Percentiles rank a stretch among this genome's conserved stretches.
These are phyloP conservation scores for Porogramme epimiltina DNA, from an alignment of 1,284 basidiomycete genomes.

Conservation along the genomic window DNA sequence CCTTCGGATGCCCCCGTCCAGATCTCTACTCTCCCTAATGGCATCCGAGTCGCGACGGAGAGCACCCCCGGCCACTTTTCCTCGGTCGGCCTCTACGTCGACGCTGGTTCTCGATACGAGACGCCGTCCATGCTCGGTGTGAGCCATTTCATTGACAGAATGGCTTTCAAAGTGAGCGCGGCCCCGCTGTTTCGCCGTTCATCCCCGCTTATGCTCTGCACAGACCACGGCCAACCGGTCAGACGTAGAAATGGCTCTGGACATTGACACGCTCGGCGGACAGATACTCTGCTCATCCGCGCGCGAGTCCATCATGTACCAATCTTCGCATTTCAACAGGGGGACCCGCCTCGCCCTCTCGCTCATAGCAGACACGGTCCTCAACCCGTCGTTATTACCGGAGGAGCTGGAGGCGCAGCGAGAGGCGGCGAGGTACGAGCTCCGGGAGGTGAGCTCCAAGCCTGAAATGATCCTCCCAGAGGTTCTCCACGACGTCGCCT, in stretches of 20 bases:
- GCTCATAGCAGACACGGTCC: slow-evolving; percentile 90
- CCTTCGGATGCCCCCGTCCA: slow-evolving; percentile 39
- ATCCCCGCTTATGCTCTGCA: not conserved
- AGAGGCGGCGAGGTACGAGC: slow-evolving; percentile 91
- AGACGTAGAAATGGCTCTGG: slow-evolving; percentile 77
- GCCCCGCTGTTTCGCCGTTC: too few species aligned
- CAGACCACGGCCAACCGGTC: slow-evolving; percentile 64
- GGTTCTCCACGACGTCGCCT: slow-evolving; percentile 87
- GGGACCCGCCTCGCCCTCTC: slow-evolving; percentile 83
- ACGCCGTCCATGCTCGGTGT: slow-evolving; percentile 75
- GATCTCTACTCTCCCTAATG: slow-evolving; percentile 90
- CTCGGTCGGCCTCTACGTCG: slow-evolving; percentile 91
- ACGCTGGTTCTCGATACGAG: slow-evolving; percentile 95
- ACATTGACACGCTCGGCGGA: slow-evolving; percentile 87
- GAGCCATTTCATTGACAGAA: slow-evolving; percentile 91
- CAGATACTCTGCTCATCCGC: slow-evolving; percentile 93
- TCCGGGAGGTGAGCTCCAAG: slow-evolving; percentile 86
- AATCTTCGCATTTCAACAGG: slow-evolving; percentile 91
- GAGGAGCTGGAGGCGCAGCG: slow-evolving; percentile 87
- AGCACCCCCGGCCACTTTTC: slow-evolving; percentile 93
- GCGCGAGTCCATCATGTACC: slow-evolving; percentile 97
- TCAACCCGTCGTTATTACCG: slow-evolving; percentile 74
- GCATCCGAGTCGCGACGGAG: slow-evolving; percentile 91
- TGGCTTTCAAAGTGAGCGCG: slow-evolving; percentile 90
- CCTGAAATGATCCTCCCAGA: slow-evolving; percentile 98